These are phyloP conservation scores for Candida xyloterini DNA, from an alignment of 805 yeast genomes.

Conservation along the genomic window DNA sequence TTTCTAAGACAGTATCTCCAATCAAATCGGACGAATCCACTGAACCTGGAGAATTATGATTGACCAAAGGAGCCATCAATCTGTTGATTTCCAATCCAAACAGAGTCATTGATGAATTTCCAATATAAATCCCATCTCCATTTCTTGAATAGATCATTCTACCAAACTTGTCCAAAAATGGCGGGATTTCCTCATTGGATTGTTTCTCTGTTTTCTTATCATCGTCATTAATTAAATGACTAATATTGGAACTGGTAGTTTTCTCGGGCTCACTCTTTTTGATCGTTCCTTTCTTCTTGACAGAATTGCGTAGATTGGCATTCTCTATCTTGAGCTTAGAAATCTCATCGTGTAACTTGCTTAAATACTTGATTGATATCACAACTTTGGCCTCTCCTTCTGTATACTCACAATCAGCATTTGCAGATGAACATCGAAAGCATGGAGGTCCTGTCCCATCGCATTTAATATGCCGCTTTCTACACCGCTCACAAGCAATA, in stretches of 20 bases:
- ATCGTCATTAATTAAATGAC: conserved; percentile 4
- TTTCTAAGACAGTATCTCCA: conserved; percentile 58
- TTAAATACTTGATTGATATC: conserved; percentile 67
- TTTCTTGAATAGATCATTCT: conserved; percentile 70
- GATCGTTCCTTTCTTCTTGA: conserved; percentile 22
- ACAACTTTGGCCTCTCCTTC: conserved; percentile 73
- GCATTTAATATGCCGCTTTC: conserved; percentile 71
- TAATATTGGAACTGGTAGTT: background rate
- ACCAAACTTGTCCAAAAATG: conserved; percentile 69
- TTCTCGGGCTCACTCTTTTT: background rate
- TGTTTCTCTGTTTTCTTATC: conserved; percentile 3
- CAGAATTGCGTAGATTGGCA: conserved; percentile 47
- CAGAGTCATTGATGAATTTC: conserved; percentile 79
- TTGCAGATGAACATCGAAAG: conserved; percentile 53
- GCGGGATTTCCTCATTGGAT: conserved; percentile 57
- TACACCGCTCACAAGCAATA: conserved; percentile 58
- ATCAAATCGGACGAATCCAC: background rate
- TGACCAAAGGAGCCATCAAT: conserved; percentile 27
- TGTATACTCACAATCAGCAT: conserved; percentile 62
- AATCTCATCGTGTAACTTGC: conserved; percentile 65
- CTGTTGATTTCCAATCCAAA: conserved; percentile 77
- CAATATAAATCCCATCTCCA: conserved; percentile 73
- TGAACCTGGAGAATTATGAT: conserved; percentile 1
- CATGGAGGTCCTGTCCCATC: conserved; percentile 74
- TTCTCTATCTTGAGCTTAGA: conserved; percentile 65